Percentiles rank a stretch among this genome's conserved stretches.
phyloP scores from a whole-genome alignment of 495 filamentous ascomycete genomes.

The Penicillium canariense region DNA sequence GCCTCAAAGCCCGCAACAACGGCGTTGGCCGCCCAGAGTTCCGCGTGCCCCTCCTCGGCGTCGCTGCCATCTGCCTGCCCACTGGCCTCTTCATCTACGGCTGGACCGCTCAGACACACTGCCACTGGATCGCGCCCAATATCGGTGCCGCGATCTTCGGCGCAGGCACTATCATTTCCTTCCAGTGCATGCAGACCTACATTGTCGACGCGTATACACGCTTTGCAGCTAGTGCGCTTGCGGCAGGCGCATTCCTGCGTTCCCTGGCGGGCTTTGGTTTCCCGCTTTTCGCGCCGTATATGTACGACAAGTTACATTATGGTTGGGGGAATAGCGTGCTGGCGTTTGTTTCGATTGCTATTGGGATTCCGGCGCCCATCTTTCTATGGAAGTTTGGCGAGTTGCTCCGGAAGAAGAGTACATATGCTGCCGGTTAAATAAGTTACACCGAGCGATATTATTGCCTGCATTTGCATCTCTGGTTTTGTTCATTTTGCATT shows the following conservation, averaged over 20 bases:
- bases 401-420: constrained; percentile 57
- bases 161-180: constrained; percentile 58
- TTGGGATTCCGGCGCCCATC: constrained; percentile 60
- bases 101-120: constrained; percentile 61
- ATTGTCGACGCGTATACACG: constrained; percentile 74
- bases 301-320: constrained; percentile 58
- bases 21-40: constrained; percentile 62
- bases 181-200: constrained; percentile 72
- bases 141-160: constrained; percentile 62
- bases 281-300: constrained; percentile 68
- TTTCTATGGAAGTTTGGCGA: constrained; percentile 61
- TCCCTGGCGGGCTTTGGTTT: constrained; percentile 71
- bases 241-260: constrained; percentile 64
- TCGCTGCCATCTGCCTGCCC: constrained; percentile 58
- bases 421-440: constrained; percentile 60
- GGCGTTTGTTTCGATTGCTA: constrained; percentile 50
- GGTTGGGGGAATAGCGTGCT: constrained; percentile 66
- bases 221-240: constrained; percentile 71
- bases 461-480: no score
- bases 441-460: no score
- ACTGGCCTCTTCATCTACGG: constrained; percentile 69
- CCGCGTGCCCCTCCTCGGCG: constrained; percentile 61
- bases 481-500: no score
- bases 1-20: constrained; percentile 58
- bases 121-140: constrained; percentile 72